A percentile compares a stretch with the other conserved stretches of the same genome.
phyloP scores from a whole-genome alignment of 768 basidiomycete species.

The Kwoniella europaea region DNA sequence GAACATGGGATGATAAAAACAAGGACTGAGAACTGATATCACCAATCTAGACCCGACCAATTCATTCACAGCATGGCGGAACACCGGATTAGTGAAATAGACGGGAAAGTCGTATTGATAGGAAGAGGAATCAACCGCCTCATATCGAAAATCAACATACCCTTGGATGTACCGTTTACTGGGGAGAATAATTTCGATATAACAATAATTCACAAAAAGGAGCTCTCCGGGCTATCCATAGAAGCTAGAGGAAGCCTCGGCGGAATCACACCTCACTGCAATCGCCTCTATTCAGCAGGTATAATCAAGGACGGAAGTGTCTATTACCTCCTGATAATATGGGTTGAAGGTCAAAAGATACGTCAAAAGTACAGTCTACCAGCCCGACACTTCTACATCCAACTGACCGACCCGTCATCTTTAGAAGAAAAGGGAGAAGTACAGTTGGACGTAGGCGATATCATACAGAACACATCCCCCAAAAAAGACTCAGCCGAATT shows the following conservation, averaged over 20 bases:
- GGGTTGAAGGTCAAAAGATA: neutral
- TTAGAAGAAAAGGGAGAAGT: neutral
- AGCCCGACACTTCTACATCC: neutral
- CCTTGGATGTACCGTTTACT: neutral
- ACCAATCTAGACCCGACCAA: neutral
- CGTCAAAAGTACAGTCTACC: neutral
- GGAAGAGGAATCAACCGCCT: neutral
- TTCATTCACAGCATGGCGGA: neutral
- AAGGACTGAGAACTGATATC: too few relatives aligned
- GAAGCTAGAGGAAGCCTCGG: neutral
- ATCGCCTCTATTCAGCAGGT: neutral
- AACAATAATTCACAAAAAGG: neutral
- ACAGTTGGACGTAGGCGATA: neutral
- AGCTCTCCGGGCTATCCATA: neutral
- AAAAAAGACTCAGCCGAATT: neutral
- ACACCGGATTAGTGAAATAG: neutral
- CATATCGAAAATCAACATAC: neutral
- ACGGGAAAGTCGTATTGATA: neutral
- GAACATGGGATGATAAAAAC: too few relatives aligned
- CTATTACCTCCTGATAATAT: neutral
- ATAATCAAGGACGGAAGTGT: neutral
- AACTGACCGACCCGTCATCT: neutral
- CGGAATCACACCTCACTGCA: neutral
- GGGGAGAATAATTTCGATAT: neutral
- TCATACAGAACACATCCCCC: neutral